Percentiles rank a stretch among this genome's conserved stretches.
phyloP scores from a whole-genome alignment of 2,329 filamentous ascomycete species.

The Nemania bipapillata region DNA sequence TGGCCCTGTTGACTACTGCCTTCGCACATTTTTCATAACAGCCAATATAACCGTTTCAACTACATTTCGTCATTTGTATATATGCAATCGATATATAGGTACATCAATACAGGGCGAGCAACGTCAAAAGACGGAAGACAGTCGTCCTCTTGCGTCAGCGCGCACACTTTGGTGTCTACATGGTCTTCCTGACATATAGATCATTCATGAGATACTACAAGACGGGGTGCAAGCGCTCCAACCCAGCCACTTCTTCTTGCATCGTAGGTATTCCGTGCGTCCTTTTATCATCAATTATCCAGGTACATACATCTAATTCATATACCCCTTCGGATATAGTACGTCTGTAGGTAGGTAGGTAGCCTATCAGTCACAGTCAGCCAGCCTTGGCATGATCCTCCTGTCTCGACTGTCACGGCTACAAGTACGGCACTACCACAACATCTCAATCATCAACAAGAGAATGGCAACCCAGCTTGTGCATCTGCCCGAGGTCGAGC shows the following conservation, averaged over 20 bases:
- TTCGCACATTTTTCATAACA: not conserved
- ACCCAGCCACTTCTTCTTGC: not conserved
- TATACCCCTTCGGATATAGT: no score
- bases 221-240: no score
- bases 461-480: constrained; percentile 71
- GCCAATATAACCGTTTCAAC: not conserved
- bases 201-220: no score
- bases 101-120: not conserved
- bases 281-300: not conserved
- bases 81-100: not conserved
- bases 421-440: constrained; percentile 17
- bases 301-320: not conserved
- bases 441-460: constrained; percentile 41
- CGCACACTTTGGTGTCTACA: not conserved
- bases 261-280: not conserved
- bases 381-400: constrained; percentile 40
- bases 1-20: not conserved
- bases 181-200: not conserved
- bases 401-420: constrained; percentile 25
- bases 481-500: constrained; percentile 76
- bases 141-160: constrained; percentile 24
- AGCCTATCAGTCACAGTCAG: no score
- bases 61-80: not conserved
- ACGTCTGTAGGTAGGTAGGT: not conserved
- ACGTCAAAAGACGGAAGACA: constrained; percentile 7